Percentiles rank a stretch among this genome's conserved stretches.
These are phyloP conservation scores for Asterella californica DNA, from an alignment of 225 moss, liverwort and hornwort species.

Conservation along the genomic window DNA sequence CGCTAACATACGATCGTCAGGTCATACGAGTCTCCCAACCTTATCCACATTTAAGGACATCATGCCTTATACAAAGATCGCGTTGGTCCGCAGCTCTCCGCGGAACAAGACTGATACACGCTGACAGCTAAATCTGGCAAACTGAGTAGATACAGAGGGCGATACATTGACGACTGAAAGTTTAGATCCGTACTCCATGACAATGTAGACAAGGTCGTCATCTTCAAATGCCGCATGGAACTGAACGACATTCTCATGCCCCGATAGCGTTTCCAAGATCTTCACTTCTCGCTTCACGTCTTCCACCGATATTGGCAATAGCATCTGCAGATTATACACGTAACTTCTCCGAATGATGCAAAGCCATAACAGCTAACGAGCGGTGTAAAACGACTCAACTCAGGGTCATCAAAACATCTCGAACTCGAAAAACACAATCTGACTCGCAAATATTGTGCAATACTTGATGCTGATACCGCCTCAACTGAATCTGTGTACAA, in stretches of 20 bases:
- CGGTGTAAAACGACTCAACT: neutral
- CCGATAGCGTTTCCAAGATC: slow-evolving; percentile 77
- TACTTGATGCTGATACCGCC: neutral
- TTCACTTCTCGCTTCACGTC: slow-evolving; percentile 93
- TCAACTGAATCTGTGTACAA: neutral
- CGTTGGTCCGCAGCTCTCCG: neutral
- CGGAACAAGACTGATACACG: neutral
- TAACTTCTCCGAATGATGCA: neutral
- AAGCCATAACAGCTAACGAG: neutral
- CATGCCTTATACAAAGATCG: neutral
- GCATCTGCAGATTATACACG: slow-evolving; percentile 49
- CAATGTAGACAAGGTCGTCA: slow-evolving; percentile 91
- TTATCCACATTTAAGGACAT: neutral
- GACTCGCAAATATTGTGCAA: neutral
- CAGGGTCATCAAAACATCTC: no score
- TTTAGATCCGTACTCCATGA: slow-evolving; percentile 75
- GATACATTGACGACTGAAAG: neutral
- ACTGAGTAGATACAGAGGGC: neutral
- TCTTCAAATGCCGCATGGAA: slow-evolving; percentile 91
- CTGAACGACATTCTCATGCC: slow-evolving; percentile 96
- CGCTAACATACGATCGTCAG: neutral
- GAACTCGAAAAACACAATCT: no score
- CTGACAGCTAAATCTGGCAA: neutral
- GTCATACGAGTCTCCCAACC: neutral
- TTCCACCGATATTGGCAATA: slow-evolving; percentile 92